Evolutionary conservation across 2,329 filamentous ascomycete species (phyloP), one percentile per base, ranked within the genome.

Genomic region (Arthrobotrys iridis): DNA sequence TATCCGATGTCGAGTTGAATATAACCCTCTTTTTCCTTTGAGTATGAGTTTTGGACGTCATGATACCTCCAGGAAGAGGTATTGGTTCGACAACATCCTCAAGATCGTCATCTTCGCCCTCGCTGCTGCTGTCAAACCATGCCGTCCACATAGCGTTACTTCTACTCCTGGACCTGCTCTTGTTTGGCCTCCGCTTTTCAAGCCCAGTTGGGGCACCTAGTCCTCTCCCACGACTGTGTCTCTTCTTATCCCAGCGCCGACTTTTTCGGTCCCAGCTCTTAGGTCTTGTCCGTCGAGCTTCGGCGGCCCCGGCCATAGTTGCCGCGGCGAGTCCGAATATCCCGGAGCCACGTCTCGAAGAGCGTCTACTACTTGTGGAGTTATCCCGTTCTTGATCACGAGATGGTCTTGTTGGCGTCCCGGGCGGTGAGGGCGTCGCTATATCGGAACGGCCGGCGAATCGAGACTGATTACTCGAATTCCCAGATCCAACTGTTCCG

Each of bases 1-100:
- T 75, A 20, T 75, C 71, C 8, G 71, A 75, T 22, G 71, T 75
- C n/a, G 71, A 75, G 35, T 75, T 75, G 57, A 75, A 75, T 4
- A 75, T 37, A 7, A 68, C 63, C 20, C 63, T 68, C 40, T 68
- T 68, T 18, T 68, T 67, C n/a, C 58, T 68, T 55, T 55, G 50
- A 3, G 15, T 55, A n/a, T 75, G 71, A 8, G 71, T 68, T 52
- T 75, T 68, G 2, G 71, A 63, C 3, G 63, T 75, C 11, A 75
- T 48, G 18, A 75, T 75, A n/a, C 71, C 71, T 3, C 71, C 71
- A 35, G 71, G 71, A 24, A 75, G 28, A 4, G 71, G 63, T 50
- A 75, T 75, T 20, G 71, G 71, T 45, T 75, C 71, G 40, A 75
- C 45, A 41, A 74, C 68, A 57, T 74, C 71, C 22, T 46, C 55